A percentile compares a stretch with the other conserved stretches of the same genome.
phyloP scores from a whole-genome alignment of 345 rosid genomes.

The Isatis tinctoria region DNA sequence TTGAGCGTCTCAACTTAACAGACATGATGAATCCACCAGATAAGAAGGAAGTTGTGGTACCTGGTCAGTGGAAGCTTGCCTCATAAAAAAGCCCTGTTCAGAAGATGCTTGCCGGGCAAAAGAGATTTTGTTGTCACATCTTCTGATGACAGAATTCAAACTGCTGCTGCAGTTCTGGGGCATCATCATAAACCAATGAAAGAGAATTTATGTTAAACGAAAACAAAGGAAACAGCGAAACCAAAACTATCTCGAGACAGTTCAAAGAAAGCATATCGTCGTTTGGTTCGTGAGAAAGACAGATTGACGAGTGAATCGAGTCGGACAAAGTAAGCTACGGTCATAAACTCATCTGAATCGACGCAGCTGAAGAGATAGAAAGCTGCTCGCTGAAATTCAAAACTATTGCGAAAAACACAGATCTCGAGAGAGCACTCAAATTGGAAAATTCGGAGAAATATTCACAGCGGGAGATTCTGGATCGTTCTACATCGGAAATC shows the following conservation, averaged over 20 bases:
- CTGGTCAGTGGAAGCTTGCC: slow-evolving; percentile 51
- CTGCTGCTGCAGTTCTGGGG: slow-evolving; percentile 72
- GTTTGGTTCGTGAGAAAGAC: background rate
- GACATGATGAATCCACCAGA: background rate
- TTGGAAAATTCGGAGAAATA: too few species aligned
- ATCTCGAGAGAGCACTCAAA: background rate
- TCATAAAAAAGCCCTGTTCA: slow-evolving; percentile 69
- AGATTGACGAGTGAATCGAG: too few species aligned
- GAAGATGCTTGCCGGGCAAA: slow-evolving; percentile 67
- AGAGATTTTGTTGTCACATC: slow-evolving; percentile 51
- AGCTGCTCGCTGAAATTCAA: background rate
- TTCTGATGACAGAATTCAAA: slow-evolving; percentile 48
- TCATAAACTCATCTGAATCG: background rate
- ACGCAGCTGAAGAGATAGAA: background rate
- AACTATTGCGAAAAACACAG: background rate
- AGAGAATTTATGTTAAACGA: background rate
- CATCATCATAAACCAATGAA: background rate
- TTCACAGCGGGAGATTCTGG: background rate
- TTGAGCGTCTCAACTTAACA: background rate
- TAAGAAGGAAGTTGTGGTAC: slow-evolving; percentile 17
- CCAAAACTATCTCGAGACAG: background rate
- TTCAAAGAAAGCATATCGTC: background rate
- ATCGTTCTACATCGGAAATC: background rate
- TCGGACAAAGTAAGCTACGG: too few species aligned
- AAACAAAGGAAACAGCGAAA: background rate